Evolutionary conservation across 225 moss, liverwort and hornwort genomes (phyloP), one percentile per base, ranked within the genome.

Genomic region (Physcomitrium patens): DNA sequence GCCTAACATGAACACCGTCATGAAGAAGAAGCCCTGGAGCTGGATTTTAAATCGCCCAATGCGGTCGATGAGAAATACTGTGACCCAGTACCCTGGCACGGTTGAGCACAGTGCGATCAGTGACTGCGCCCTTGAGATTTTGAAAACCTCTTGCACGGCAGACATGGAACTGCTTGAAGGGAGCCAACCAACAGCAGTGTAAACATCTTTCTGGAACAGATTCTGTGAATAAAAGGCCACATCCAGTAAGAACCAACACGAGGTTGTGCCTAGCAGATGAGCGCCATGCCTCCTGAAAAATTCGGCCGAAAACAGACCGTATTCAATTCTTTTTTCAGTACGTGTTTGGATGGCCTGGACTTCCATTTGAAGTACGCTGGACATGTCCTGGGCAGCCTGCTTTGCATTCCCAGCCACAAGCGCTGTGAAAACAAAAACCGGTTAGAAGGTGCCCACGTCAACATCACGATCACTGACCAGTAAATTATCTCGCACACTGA

Each of bases 11-110:
- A 89, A 89, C 19, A 84, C 83, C 0, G 86, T 84, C 89, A 89
- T 89, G 86, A 89, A 86, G 84, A 89, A 89, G 64, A 89, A 89
- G 0, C 89, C 89, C 10, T 77, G 78, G 0, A 89, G 71, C 55
- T 89, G 89, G 69, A 89, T 86, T 19, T 12, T 69, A 59, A 81
- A 89, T 10, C 89, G 68, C 5, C 89, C 89, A 26, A 89, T 81
- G 12, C 68, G 79, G 65, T 89, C 89, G 22, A 89, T 86, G 2
- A 89, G 71, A 0, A 10, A 10, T 3, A 86, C 84, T 2, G 89
- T 89, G 24, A 86, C 68, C 89, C 86, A 89, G 69, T 89, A 84
- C 31, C 89, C 89, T 1, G 89, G 89, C 0, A 86, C 89, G 0
- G 84, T 89, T 0, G 89, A 83, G 56, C 81, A 77, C 0, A 86